Evolutionary conservation across 345 rosid species (phyloP).

Genomic region (Brassica cretica): DNA sequence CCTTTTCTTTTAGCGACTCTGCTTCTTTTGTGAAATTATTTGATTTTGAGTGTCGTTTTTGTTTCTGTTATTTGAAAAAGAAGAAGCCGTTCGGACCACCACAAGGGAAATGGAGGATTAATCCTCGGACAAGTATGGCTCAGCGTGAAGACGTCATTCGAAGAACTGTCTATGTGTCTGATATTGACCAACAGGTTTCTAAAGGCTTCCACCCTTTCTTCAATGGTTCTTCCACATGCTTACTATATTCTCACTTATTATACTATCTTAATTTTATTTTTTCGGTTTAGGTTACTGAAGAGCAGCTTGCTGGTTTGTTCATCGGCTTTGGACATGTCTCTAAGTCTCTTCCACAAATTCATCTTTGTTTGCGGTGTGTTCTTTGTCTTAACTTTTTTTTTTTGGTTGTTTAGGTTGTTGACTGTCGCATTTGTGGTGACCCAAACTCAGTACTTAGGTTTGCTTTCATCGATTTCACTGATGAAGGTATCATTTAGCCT

Average conservation of each 20-base stretch:
- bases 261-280: not conserved
- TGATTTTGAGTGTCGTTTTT: conserved; percentile 2
- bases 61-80: conserved; percentile 37
- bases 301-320: conserved; percentile 90
- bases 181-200: conserved; percentile 82
- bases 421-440: conserved; percentile 95
- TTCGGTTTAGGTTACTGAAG: conserved; percentile 77
- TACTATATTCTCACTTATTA: not conserved
- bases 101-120: conserved; percentile 69
- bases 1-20: not conserved
- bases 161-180: conserved; percentile 90
- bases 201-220: conserved; percentile 7
- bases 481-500: conserved; percentile 59
- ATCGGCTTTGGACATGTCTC: conserved; percentile 83
- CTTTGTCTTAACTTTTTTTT: not conserved
- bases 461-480: conserved; percentile 93
- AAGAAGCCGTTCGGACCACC: conserved; percentile 56
- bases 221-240: not conserved
- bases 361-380: conserved; percentile 2
- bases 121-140: conserved; percentile 79
- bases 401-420: conserved; percentile 61
- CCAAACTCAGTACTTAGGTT: conserved; percentile 94
- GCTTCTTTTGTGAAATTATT: not conserved
- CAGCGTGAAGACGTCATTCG: conserved; percentile 81
- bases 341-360: conserved; percentile 1